These are phyloP conservation scores for Cinchona pubescens DNA, from an alignment of 257 asterid genomes.

Conservation along the genomic window DNA sequence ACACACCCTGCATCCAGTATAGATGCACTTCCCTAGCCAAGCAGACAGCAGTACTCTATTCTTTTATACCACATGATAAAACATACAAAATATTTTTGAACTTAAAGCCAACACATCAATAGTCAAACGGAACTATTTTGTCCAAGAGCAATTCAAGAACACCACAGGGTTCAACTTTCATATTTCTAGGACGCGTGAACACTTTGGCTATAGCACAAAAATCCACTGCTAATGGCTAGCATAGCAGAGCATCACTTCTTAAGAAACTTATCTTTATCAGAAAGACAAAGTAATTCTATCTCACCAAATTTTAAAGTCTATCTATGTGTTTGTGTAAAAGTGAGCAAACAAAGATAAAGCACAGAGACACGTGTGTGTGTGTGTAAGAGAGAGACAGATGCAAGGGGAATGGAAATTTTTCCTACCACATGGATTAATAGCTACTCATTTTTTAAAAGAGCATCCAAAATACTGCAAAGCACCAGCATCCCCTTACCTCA, in stretches of 20 bases:
- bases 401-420: neutral
- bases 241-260: neutral
- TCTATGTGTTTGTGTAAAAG: neutral
- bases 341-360: neutral
- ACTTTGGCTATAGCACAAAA: neutral
- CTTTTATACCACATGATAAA: too few relatives aligned
- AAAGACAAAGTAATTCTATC: neutral
- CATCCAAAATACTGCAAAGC: neutral
- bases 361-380: too few relatives aligned
- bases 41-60: neutral
- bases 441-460: too few relatives aligned
- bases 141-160: too few relatives aligned
- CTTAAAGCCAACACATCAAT: neutral
- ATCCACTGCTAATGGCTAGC: too few relatives aligned
- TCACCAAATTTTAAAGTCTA: neutral
- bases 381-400: neutral
- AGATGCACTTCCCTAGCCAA: neutral
- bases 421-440: neutral
- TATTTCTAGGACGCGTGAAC: too few relatives aligned
- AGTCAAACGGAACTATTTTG: too few relatives aligned
- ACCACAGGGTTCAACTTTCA: too few relatives aligned
- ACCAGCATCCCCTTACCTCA: neutral
- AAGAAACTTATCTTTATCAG: neutral
- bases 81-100: neutral
- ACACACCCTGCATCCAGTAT: neutral